These are phyloP conservation scores for Wallacemonas rigidus DNA, from an alignment of 208 protist genomes.

Conservation along the genomic window DNA sequence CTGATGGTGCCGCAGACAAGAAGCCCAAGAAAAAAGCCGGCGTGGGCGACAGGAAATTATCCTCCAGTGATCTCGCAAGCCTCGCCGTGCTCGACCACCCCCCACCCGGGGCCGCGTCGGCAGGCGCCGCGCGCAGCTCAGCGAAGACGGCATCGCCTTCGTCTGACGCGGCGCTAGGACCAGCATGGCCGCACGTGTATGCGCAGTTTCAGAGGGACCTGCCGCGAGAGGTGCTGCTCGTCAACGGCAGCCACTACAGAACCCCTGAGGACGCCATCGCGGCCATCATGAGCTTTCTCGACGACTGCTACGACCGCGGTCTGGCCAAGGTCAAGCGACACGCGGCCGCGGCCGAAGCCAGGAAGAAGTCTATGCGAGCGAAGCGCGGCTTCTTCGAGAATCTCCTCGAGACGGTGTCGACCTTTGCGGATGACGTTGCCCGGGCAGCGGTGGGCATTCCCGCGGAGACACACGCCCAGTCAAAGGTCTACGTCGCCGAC, in stretches of 20 bases:
- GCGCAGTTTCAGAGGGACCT: slow-evolving; percentile 62
- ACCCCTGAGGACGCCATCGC: slow-evolving; percentile 41
- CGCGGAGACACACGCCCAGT: slow-evolving; percentile 21
- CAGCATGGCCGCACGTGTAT: slow-evolving; percentile 57
- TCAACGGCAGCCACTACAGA: slow-evolving; percentile 39
- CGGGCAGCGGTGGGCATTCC: slow-evolving; percentile 29
- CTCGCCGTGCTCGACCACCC: slow-evolving; percentile 11
- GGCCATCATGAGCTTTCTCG: slow-evolving; percentile 54
- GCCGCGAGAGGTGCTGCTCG: slow-evolving; percentile 49
- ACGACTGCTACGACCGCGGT: slow-evolving; percentile 47
- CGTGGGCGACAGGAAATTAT: not conserved
- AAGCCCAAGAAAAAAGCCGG: not conserved
- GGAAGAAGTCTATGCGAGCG: not conserved
- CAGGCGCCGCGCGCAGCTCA: not conserved
- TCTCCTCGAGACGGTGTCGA: slow-evolving; percentile 23
- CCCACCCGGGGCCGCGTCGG: not conserved
- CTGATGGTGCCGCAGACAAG: too few relatives aligned
- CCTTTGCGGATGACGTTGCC: slow-evolving; percentile 39
- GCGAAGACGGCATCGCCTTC: not conserved
- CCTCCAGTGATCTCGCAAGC: slow-evolving; percentile 8
- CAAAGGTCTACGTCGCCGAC: slow-evolving; percentile 36
- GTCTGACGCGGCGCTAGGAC: slow-evolving; percentile 3
- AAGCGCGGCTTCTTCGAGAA: slow-evolving; percentile 28
- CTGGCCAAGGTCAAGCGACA: slow-evolving; percentile 20
- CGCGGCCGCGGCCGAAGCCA: slow-evolving; percentile 16